Evolutionary conservation across 352 stramenopile species (phyloP), one percentile per base, ranked within the genome.

Genomic region (Globisporangium polare): DNA sequence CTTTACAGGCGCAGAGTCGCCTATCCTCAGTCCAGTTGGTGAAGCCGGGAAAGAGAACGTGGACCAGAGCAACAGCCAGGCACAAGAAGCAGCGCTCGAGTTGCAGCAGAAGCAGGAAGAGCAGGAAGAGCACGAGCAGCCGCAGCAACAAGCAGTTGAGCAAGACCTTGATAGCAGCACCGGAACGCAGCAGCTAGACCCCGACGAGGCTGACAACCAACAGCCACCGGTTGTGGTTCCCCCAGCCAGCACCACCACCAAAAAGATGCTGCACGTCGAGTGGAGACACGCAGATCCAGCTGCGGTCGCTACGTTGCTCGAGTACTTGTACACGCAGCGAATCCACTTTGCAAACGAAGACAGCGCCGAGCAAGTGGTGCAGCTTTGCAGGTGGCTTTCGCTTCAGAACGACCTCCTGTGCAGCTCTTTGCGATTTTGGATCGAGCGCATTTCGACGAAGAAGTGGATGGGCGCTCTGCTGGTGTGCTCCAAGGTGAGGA

Each of bases 311-410:
- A 71, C 69, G 2, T 45, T 71, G 1, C 59, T 92, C 13, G 82
- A 92, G 61, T 92, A 83, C 50, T 59, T 87, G 24, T 85, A 89
- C 63, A 71, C 71, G 3, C 66, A 73, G 43, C 67, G 74, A 17
- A 65, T 77, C 18, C 64, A 69, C 9, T 64, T 82, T 3, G 50
- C 81, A 0, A 39, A 74, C 27, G 66, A 73, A 9, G 46, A 20
- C 20, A 76, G 69, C 31, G 78, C 76, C 0, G 60, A 69, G 54
- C 52, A 75, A 4, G 72, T 81, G 10, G 63, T 73, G 24, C 71
- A 67, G 17, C 67, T 92, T 3, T 83, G 71, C 20, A 61, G 71
- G 45, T 86, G 75, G 73, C 63, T 89, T 1, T 60, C 53, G 8
- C 63, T 88, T 60, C 57, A 69, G 24, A 63, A 67, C 33, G 69